Evolutionary conservation across 2,329 filamentous ascomycete species (phyloP), one percentile per base, ranked within the genome.

Genomic region (Alternaria burnsii): DNA sequence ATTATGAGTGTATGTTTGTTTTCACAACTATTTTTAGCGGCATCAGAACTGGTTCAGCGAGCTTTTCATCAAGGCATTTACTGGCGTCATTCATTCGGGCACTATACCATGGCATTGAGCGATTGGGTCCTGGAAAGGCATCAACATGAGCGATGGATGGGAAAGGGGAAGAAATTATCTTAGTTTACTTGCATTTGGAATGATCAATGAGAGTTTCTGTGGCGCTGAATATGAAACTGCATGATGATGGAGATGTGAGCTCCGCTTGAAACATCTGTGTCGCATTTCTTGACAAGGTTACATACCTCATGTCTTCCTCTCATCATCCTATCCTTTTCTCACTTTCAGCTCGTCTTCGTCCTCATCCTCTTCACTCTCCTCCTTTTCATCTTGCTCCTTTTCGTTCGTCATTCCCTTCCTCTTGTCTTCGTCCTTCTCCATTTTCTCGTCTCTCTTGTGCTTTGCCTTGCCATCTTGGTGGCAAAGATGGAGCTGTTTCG

Each of bases 11-110:
- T 24, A 24, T 48, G 9, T 42, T 24, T 32, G 38, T 58, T 52
- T 28, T 41, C 48, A 42, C 55, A 30, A 58, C 32, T 47, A 41
- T 60, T 71, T 68, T 70, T 61, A 69, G 66, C 67, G 70, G 68
- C 69, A 72, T 71, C 63, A 69, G 65, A 67, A 70, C 61, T 58
- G 58, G 48, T 55, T 52, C 28, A 59, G 54, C 55, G 36, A 53
- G 38, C 44, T 61, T 30, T 46, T 50, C 52, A 18, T 61, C 42
- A 36, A 50, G 59, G 66, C 66, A 68, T 60, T 67, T 65, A 51
- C 56, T 58, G 66, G 66, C 63, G 66, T 67, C 57, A 57, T 56
- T 61, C 60, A 50, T 63, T 62, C 43, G 41, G 62, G 59, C 60
- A 66, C 54, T 61, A 67, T 67, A 67, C 65, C 65, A 67, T 55